Conservation (phyloP, 2,329 filamentous ascomycete genomes). For the Ceratocystiopsis minuta region DNA sequence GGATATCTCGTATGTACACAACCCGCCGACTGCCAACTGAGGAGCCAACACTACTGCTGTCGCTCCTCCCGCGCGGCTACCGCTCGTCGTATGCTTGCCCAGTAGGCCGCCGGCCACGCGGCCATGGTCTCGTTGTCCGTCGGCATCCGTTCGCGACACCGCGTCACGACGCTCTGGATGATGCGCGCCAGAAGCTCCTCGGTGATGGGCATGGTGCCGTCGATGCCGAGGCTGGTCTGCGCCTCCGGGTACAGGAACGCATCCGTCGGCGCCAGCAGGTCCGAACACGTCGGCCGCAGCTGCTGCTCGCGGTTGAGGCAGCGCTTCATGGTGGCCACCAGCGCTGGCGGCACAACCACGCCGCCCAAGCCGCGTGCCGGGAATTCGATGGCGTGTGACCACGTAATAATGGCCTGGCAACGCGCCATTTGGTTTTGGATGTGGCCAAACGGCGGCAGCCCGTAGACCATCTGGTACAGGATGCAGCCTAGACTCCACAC, state of each 20-base stretch:
- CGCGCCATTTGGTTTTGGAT: conserved; percentile 74
- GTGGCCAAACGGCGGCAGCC: conserved; percentile 86
- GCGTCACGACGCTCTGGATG: conserved; percentile 41
- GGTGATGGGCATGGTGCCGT: conserved; percentile 34
- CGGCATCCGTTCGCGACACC: conserved; percentile 40
- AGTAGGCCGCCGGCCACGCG: conserved; percentile 44
- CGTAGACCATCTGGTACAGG: conserved; percentile 94
- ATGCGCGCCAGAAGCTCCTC: conserved; percentile 44
- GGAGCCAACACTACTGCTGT: not conserved
- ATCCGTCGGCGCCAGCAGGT: conserved; percentile 40
- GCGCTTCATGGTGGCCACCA: conserved; percentile 42
- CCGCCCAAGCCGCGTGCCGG: conserved; percentile 51
- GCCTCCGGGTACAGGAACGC: conserved; percentile 45
- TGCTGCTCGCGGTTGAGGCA: conserved; percentile 46
- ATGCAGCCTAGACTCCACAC: conserved; percentile 96
- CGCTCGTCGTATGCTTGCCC: conserved; percentile 38
- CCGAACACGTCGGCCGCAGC: conserved; percentile 43
- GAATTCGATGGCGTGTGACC: conserved; percentile 54
- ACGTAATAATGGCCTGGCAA: conserved; percentile 75
- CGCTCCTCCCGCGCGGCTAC: conserved; percentile 18
- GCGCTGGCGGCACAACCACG: conserved; percentile 36
- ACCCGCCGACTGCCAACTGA: not conserved
- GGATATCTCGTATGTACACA: conserved; percentile 3
- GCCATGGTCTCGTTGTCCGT: conserved; percentile 36
- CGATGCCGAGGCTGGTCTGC: conserved; percentile 7